phyloP scores from a whole-genome alignment of 2,329 filamentous ascomycete genomes.

The Botrytis pseudocinerea region DNA sequence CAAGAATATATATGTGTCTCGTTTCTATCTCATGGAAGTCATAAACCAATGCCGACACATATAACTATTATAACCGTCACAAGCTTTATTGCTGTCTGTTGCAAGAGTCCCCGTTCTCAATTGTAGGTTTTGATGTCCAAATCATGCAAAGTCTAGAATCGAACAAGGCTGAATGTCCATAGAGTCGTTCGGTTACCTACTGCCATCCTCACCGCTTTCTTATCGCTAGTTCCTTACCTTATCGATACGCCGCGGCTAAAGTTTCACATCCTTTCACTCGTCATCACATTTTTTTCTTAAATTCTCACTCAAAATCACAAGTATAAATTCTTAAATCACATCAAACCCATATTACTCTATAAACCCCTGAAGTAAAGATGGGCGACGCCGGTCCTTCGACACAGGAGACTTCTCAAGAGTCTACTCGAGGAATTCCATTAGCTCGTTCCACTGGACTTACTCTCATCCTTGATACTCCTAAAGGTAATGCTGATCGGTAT shows the following conservation, averaged over 20 bases:
- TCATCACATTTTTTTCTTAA: neutral
- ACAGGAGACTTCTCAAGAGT: neutral
- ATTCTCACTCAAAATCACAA: neutral
- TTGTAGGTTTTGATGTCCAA: neutral
- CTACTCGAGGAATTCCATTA: constrained; percentile 39
- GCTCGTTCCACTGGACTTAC: constrained; percentile 46
- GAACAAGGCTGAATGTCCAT: neutral
- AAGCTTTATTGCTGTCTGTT: neutral
- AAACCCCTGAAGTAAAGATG: neutral
- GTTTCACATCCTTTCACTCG: neutral
- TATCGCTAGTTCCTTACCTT: constrained; percentile 16
- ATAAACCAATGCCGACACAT: too few species aligned
- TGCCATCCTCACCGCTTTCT: constrained; percentile 24
- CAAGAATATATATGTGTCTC: neutral
- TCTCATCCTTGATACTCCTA: constrained; percentile 51
- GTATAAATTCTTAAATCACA: neutral
- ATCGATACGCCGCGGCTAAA: constrained; percentile 11
- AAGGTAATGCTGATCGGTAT: constrained; percentile 44
- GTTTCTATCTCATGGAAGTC: neutral
- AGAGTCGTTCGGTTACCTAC: neutral
- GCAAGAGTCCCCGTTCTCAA: neutral
- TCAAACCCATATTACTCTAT: neutral
- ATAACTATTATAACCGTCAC: neutral
- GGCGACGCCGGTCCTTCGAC: neutral
- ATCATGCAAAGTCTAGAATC: constrained; percentile 7